A percentile compares a stretch with the other conserved stretches of the same genome.
These are phyloP conservation scores for Phialemonium atrogriseum DNA, from an alignment of 2,329 filamentous ascomycete genomes.

Conservation along the genomic window DNA sequence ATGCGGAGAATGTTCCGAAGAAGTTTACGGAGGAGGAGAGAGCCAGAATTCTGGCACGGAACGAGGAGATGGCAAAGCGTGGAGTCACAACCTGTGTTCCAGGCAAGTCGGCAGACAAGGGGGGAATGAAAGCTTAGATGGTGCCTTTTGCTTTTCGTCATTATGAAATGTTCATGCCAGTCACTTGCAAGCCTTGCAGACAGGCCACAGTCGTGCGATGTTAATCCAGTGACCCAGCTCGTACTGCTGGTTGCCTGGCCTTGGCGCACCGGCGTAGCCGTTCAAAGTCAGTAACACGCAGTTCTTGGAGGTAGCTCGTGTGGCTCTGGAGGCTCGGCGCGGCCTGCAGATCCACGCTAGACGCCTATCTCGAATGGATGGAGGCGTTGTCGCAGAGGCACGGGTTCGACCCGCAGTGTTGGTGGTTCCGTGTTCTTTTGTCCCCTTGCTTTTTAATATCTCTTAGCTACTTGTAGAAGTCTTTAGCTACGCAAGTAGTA, in stretches of 20 bases:
- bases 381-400: too few relatives aligned
- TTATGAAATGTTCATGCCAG: conserved; percentile 2
- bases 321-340: too few relatives aligned
- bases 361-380: too few relatives aligned
- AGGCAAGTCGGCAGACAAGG: conserved; percentile 2
- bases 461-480: too few relatives aligned
- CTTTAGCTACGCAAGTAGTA: too few relatives aligned
- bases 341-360: too few relatives aligned
- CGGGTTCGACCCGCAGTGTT: too few relatives aligned
- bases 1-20: conserved; percentile 8
- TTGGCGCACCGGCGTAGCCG: conserved; percentile 1
- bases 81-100: conserved; percentile 3
- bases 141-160: conserved; percentile 1
- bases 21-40: conserved; percentile 11
- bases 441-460: too few relatives aligned
- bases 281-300: background rate
- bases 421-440: too few relatives aligned
- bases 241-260: conserved; percentile 1
- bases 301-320: too few relatives aligned
- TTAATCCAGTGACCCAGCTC: conserved; percentile 2
- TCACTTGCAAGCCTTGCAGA: conserved; percentile 2
- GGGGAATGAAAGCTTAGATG: conserved; percentile 1
- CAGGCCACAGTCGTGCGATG: conserved; percentile 1
- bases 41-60: conserved; percentile 4
- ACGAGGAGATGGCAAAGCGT: conserved; percentile 1